A percentile compares a stretch with the other conserved stretches of the same genome.
phyloP scores from a whole-genome alignment of 2,329 filamentous ascomycete species.

The Aspergillus sp. region DNA sequence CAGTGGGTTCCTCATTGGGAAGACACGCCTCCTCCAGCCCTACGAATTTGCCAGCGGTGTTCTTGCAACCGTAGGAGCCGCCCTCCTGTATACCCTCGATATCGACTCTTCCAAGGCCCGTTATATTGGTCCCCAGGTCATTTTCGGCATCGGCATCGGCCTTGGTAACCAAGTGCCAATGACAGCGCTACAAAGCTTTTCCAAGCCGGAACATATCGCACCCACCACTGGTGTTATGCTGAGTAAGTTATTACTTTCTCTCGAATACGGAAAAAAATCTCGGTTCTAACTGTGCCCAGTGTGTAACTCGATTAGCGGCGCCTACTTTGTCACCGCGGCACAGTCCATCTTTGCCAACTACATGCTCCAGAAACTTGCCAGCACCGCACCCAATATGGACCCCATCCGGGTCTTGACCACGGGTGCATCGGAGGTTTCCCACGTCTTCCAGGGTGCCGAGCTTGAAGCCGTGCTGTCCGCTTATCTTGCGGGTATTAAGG shows the following conservation, averaged over 20 bases:
- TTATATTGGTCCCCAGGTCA: constrained; percentile 41
- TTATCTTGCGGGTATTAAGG: not conserved
- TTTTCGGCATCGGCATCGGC: constrained; percentile 36
- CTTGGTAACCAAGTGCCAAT: constrained; percentile 36
- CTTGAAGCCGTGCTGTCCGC: not conserved
- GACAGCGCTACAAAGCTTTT: constrained; percentile 31
- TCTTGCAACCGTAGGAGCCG: constrained; percentile 39
- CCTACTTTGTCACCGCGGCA: not conserved
- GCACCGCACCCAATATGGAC: not conserved
- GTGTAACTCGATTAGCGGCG: not conserved
- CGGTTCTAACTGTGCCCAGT: not conserved
- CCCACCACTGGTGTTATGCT: not conserved
- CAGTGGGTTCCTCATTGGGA: constrained; percentile 17
- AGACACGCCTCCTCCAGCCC: constrained; percentile 39
- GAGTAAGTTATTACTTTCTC: not conserved
- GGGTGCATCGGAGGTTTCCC: not conserved
- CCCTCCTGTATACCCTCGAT: constrained; percentile 42
- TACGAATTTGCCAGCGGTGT: constrained; percentile 34
- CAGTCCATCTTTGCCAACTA: not conserved
- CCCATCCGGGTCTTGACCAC: not conserved
- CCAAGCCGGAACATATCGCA: not conserved
- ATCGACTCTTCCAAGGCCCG: constrained; percentile 29
- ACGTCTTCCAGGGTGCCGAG: not conserved
- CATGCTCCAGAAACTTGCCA: not conserved
- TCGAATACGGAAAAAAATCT: no score